A percentile compares a stretch with the other conserved stretches of the same genome.
phyloP scores from a whole-genome alignment of 139 green algal species.

The Picochlorum costavermella region DNA sequence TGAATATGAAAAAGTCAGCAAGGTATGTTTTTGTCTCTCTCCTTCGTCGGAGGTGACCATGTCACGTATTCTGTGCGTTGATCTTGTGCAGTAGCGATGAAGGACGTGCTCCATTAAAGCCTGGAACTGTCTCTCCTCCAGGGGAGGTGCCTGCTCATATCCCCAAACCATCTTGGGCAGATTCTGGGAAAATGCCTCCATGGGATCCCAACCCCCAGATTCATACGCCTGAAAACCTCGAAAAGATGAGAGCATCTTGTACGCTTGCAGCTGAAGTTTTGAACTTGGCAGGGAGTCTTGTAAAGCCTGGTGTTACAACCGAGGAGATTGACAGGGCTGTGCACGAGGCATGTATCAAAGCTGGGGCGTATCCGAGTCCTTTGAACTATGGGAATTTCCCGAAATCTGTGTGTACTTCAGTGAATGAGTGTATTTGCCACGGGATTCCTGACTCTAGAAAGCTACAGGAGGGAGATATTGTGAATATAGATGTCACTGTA shows the following conservation, averaged over 20 bases:
- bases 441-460: constrained; percentile 67
- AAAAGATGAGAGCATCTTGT: constrained; percentile 74
- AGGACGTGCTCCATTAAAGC: constrained; percentile 19
- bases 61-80: neutral
- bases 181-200: constrained; percentile 47
- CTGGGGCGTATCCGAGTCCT: constrained; percentile 89
- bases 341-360: constrained; percentile 73
- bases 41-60: neutral
- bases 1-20: constrained; percentile 12
- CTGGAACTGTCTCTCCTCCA: constrained; percentile 33
- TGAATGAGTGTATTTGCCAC: constrained; percentile 98
- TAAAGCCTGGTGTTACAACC: constrained; percentile 79
- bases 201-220: constrained; percentile 47
- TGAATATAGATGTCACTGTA: constrained; percentile 98
- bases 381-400: constrained; percentile 91
- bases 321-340: constrained; percentile 89
- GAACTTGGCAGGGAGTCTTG: constrained; percentile 60
- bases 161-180: constrained; percentile 60
- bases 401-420: constrained; percentile 93
- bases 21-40: neutral
- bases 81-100: neutral
- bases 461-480: constrained; percentile 80
- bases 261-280: constrained; percentile 80
- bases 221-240: constrained; percentile 45
- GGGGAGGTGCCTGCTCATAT: constrained; percentile 64